Evolutionary conservation across 257 asterid species (phyloP), one percentile per base, ranked within the genome.

Genomic region (Oldenlandia corymbosa): DNA sequence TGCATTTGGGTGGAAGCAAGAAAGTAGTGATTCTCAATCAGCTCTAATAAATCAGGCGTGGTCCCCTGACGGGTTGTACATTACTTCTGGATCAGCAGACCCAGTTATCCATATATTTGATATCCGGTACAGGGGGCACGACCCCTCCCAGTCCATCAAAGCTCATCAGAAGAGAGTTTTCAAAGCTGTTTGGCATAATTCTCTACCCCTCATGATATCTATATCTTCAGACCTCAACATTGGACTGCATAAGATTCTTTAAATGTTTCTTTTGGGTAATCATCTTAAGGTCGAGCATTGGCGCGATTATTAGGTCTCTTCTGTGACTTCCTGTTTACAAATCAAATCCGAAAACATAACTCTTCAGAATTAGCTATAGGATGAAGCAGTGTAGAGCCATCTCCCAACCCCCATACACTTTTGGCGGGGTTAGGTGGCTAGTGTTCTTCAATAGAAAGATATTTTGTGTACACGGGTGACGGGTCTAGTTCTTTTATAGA

Each of bases 101-200:
- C 99, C 99, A 5, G 58, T 68, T 5, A 80, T 92, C 63, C 99
- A 92, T 75, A 65, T 92, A 39, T 92, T 92, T 69, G 97, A 92
- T 62, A 85, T 92, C 43, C 77, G 99, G 60, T 87, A 71, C 72
- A 82, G 85, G 27, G 69, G 85, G 10, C 77, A 68, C 47, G 67
- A 49, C 54, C 97, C 99, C 17, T 82, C 87, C 32, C 95, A 90
- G 78, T 84, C 99, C 20, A 68, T 90, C 26, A 73, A 67, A 57
- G 89, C 95, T 64, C 97, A 93, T 75, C 88, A 93, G 47, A 93
- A 86, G 67, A 81, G 99, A 48, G 99, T 93, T 57, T 93, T 89
- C 77, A 90, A 87, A 77, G 97, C 96, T 4, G 88, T 84, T 12
- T 90, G 97, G 96, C 95, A 93, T 80, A 85, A 80, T 41, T 45